A percentile compares a stretch with the other conserved stretches of the same genome.
Evolutionary conservation across 331 rosid genomes (phyloP).

Genomic region (Telfairia occidentalis): DNA sequence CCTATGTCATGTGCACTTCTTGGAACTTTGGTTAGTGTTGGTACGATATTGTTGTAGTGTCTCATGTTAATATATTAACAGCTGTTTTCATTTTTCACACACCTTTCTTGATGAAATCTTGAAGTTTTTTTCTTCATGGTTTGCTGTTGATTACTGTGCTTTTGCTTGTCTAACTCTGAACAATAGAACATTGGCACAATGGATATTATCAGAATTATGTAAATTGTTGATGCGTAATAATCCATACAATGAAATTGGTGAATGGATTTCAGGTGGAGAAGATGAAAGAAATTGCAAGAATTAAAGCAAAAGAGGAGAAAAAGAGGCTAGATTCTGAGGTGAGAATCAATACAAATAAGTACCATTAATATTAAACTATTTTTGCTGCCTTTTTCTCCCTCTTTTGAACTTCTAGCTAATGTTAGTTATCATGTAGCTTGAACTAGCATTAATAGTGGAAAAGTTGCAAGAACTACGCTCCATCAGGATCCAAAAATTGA

Average conservation of each 20-base stretch:
- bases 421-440: constrained; percentile 44
- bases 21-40: not conserved
- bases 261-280: constrained; percentile 50
- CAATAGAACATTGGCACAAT: not conserved
- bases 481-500: constrained; percentile 68
- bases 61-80: not conserved
- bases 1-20: not conserved
- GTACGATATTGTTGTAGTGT: no score
- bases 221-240: not conserved
- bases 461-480: constrained; percentile 76
- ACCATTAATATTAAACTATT: not conserved
- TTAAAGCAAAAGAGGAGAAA: constrained; percentile 81
- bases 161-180: not conserved
- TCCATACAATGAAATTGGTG: not conserved
- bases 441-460: constrained; percentile 61
- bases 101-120: not conserved
- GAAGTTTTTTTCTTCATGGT: not conserved
- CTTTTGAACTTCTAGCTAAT: constrained; percentile 4
- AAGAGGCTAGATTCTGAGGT: constrained; percentile 74
- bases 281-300: constrained; percentile 74
- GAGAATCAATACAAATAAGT: not conserved
- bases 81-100: not conserved
- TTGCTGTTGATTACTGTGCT: not conserved
- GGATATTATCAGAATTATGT: not conserved
- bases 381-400: not conserved